These are phyloP conservation scores for Calvatia gigantea DNA, from an alignment of 768 basidiomycete species.

Conservation along the genomic window DNA sequence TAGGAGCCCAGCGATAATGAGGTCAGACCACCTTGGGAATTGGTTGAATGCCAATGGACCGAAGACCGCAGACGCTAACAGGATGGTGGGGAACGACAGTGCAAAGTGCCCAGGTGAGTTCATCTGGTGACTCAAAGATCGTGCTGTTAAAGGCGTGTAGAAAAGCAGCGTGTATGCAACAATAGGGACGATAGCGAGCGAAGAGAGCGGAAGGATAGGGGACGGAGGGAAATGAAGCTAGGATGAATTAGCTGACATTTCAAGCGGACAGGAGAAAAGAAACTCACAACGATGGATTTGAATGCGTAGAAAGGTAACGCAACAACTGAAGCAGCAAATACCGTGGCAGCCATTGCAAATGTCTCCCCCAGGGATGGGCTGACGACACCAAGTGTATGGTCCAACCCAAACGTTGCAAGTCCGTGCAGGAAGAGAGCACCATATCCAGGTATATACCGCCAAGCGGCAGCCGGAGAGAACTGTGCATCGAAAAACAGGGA, in stretches of 20 bases:
- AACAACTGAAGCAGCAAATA: conserved; percentile 60
- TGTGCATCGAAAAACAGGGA: conserved; percentile 57
- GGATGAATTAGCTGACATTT: conserved; percentile 14
- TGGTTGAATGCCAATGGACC: conserved; percentile 67
- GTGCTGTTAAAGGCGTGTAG: conserved; percentile 47
- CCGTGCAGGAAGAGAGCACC: conserved; percentile 59
- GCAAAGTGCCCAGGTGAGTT: conserved; percentile 55
- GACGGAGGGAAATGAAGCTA: conserved; percentile 49
- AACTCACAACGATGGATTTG: conserved; percentile 53
- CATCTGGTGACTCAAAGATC: conserved; percentile 41
- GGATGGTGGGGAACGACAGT: conserved; percentile 53
- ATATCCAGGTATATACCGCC: conserved; percentile 58
- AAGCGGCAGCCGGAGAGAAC: conserved; percentile 35
- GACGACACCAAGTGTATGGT: conserved; percentile 57
- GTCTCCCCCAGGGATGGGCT: conserved; percentile 55
- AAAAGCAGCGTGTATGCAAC: conserved; percentile 63
- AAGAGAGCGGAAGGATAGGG: conserved; percentile 51
- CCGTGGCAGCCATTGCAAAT: conserved; percentile 52
- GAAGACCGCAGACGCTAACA: conserved; percentile 45
- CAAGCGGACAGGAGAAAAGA: background rate
- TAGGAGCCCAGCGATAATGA: conserved; percentile 52
- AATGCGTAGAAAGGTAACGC: conserved; percentile 64
- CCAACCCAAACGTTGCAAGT: conserved; percentile 54
- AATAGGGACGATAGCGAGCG: conserved; percentile 57
- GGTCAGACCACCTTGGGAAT: conserved; percentile 54